Percentiles rank a stretch among this genome's conserved stretches.
These are phyloP conservation scores for Globisporangium lucens DNA, from an alignment of 352 stramenopile species.

Conservation along the genomic window DNA sequence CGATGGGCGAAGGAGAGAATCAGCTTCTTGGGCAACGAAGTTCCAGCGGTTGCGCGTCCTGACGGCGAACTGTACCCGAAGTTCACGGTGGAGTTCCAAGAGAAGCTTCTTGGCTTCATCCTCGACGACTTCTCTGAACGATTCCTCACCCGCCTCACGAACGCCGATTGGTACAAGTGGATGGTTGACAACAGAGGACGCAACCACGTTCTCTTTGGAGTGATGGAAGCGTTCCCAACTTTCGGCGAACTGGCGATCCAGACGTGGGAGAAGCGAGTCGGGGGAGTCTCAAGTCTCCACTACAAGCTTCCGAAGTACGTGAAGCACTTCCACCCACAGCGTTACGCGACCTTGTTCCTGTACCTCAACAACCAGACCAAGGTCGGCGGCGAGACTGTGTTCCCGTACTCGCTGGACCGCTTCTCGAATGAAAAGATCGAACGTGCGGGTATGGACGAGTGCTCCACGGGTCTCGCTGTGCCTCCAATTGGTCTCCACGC, in stretches of 20 bases:
- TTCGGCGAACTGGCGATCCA: conserved; percentile 63
- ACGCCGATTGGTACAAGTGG: conserved; percentile 74
- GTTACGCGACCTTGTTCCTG: conserved; percentile 95
- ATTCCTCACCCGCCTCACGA: conserved; percentile 56
- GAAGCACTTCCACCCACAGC: conserved; percentile 88
- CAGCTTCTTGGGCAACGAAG: conserved; percentile 50
- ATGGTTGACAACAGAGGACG: conserved; percentile 54
- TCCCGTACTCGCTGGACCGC: conserved; percentile 86
- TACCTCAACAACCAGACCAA: conserved; percentile 96
- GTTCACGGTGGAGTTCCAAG: conserved; percentile 67
- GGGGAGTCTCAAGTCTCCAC: conserved; percentile 23
- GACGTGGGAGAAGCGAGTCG: conserved; percentile 60
- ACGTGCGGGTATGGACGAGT: conserved; percentile 78
- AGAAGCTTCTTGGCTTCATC: conserved; percentile 51
- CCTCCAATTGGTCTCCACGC: conserved; percentile 66
- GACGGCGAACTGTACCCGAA: conserved; percentile 54
- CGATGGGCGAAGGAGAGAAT: conserved; percentile 82
- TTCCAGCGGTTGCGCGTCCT: conserved; percentile 40
- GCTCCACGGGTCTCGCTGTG: conserved; percentile 70
- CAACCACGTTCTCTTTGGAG: conserved; percentile 66
- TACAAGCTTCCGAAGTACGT: conserved; percentile 68
- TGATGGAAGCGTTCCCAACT: conserved; percentile 54
- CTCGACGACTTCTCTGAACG: conserved; percentile 61
- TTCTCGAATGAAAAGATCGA: conserved; percentile 69
- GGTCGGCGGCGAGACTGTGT: conserved; percentile 96